These are phyloP conservation scores for Paspalum notatum DNA, from an alignment of 176 grass and related monocot genomes.

Conservation along the genomic window DNA sequence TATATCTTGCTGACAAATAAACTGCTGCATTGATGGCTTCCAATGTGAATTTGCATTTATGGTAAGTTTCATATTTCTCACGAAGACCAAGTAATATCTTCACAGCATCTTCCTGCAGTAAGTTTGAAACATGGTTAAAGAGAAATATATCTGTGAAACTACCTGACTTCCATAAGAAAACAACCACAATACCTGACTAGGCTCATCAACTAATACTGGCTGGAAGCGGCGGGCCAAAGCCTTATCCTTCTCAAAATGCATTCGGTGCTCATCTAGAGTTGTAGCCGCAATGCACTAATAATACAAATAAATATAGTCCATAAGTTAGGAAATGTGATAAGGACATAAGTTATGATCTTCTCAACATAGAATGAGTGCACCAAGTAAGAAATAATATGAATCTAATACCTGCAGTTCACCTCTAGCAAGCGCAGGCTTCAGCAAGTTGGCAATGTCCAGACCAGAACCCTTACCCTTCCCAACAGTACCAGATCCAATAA, in stretches of 20 bases:
- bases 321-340: constrained; percentile 36
- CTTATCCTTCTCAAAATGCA: constrained; percentile 99
- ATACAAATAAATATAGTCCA: constrained; percentile 30
- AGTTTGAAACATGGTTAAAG: constrained; percentile 34
- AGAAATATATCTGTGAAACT: constrained; percentile 9
- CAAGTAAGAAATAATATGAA: constrained; percentile 10
- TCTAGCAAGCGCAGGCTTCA: constrained; percentile 93
- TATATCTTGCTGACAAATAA: constrained; percentile 97
- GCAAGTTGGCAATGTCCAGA: constrained; percentile 95
- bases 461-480: constrained; percentile 90
- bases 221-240: constrained; percentile 95
- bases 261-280: constrained; percentile 78
- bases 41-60: constrained; percentile 90
- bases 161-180: constrained; percentile 20
- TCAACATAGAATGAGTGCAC: not conserved
- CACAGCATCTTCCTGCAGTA: constrained; percentile 78
- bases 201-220: constrained; percentile 80
- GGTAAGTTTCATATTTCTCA: constrained; percentile 84
- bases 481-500: constrained; percentile 88
- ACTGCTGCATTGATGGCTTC: constrained; percentile 97
- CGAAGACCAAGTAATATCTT: constrained; percentile 85
- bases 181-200: constrained; percentile 71
- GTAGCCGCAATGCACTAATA: constrained; percentile 93
- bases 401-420: constrained; percentile 89
- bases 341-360: constrained; percentile 10